Percentiles rank a stretch among this genome's conserved stretches.
These are phyloP conservation scores for Biscogniauxia marginata DNA, from an alignment of 2,329 filamentous ascomycete species.

Conservation along the genomic window DNA sequence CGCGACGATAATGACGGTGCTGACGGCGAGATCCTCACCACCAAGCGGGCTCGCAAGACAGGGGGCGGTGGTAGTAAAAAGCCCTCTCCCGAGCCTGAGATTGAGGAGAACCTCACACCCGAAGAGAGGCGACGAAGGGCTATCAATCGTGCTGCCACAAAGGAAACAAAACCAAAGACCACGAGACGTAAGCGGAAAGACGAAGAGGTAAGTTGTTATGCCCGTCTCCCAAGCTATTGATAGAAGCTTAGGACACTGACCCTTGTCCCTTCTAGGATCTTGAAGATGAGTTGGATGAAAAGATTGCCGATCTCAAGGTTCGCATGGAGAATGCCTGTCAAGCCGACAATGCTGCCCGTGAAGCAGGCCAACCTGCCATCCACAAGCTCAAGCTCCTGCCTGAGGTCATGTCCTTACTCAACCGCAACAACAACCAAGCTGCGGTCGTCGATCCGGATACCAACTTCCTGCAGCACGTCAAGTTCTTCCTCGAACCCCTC, in stretches of 20 bases:
- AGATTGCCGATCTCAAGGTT: conserved; percentile 83
- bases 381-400: conserved; percentile 94
- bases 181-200: conserved; percentile 79
- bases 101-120: conserved; percentile 77
- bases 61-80: conserved; percentile 43
- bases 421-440: conserved; percentile 81
- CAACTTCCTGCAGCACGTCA: conserved; percentile 90
- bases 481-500: conserved; percentile 94
- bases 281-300: conserved; percentile 84
- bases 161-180: conserved; percentile 76
- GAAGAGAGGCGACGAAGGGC: conserved; percentile 82
- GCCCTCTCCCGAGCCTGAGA: conserved; percentile 58
- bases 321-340: conserved; percentile 90
- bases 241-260: background rate
- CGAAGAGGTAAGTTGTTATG: conserved; percentile 66
- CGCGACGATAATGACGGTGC: conserved; percentile 50
- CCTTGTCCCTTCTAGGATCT: conserved; percentile 62
- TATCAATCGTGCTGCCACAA: conserved; percentile 84
- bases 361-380: conserved; percentile 75
- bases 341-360: conserved; percentile 79
- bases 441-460: conserved; percentile 90
- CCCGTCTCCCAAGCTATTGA: background rate
- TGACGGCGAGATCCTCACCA: conserved; percentile 42
- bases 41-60: conserved; percentile 48
- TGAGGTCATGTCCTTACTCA: conserved; percentile 83